These are phyloP conservation scores for Ascochyta lentis DNA, from an alignment of 2,329 filamentous ascomycete species.

Conservation along the genomic window DNA sequence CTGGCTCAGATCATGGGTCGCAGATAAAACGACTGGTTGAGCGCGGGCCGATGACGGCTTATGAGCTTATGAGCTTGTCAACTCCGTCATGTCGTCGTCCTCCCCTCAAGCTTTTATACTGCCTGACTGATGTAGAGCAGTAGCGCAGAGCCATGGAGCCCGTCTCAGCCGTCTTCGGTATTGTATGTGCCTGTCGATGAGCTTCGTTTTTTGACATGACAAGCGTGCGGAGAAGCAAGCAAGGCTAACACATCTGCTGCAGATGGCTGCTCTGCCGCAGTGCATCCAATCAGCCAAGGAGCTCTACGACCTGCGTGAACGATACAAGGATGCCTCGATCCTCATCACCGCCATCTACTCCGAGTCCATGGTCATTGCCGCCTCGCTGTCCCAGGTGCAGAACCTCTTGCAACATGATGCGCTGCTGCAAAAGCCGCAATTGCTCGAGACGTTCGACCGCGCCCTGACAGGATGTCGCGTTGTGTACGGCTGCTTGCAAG, in stretches of 20 bases:
- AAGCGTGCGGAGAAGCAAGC: not conserved
- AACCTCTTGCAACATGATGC: slow-evolving; percentile 36
- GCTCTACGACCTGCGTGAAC: slow-evolving; percentile 38
- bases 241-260: not conserved
- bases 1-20: slow-evolving; percentile 17
- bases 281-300: slow-evolving; percentile 40
- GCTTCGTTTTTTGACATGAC: not conserved
- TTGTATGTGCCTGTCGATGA: slow-evolving; percentile 5
- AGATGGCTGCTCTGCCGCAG: slow-evolving; percentile 34
- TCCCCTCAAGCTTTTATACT: not conserved
- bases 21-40: slow-evolving; percentile 11
- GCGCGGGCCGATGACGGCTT: slow-evolving; percentile 9
- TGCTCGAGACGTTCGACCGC: slow-evolving; percentile 41
- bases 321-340: slow-evolving; percentile 40
- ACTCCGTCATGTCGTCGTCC: too few species aligned
- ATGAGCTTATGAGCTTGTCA: too few species aligned
- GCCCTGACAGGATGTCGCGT: slow-evolving; percentile 44
- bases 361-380: slow-evolving; percentile 44
- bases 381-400: slow-evolving; percentile 42
- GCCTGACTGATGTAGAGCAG: slow-evolving; percentile 3
- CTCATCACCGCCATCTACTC: slow-evolving; percentile 44
- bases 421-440: slow-evolving; percentile 37
- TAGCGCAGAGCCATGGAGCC: slow-evolving; percentile 9
- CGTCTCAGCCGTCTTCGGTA: slow-evolving; percentile 13
- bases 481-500: slow-evolving; percentile 42